phyloP scores from a whole-genome alignment of 768 basidiomycete species.

The Calocera cornea region DNA sequence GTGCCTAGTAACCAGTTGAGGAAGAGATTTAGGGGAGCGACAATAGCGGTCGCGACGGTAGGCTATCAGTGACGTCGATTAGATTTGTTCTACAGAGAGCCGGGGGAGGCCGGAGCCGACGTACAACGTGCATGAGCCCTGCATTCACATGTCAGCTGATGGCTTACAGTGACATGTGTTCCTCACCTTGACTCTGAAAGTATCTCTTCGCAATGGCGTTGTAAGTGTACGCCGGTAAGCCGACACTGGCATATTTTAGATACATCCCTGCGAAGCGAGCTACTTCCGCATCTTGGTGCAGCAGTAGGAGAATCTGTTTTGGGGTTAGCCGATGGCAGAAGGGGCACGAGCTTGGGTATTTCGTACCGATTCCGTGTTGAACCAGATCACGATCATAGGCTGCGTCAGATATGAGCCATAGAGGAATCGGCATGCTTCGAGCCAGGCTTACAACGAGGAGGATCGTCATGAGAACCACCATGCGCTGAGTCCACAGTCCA shows the following conservation, averaged over 20 bases:
- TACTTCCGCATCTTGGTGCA: slow-evolving; percentile 74
- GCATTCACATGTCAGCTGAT: neutral
- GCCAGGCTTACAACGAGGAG: slow-evolving; percentile 42
- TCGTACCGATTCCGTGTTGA: slow-evolving; percentile 53
- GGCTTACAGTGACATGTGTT: neutral
- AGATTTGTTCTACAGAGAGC: neutral
- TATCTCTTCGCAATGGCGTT: slow-evolving; percentile 36
- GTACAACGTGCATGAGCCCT: slow-evolving; percentile 17
- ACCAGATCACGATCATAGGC: slow-evolving; percentile 60
- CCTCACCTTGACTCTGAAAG: slow-evolving; percentile 13
- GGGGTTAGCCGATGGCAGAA: slow-evolving; percentile 18
- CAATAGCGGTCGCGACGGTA: slow-evolving; percentile 64
- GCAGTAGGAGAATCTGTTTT: slow-evolving; percentile 12
- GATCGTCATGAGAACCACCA: slow-evolving; percentile 54
- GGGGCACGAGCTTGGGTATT: slow-evolving; percentile 16
- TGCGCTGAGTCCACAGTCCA: slow-evolving; percentile 81
- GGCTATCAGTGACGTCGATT: slow-evolving; percentile 27
- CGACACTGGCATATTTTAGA: slow-evolving; percentile 59
- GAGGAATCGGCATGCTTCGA: slow-evolving; percentile 5
- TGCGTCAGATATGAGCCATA: slow-evolving; percentile 17
- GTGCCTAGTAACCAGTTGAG: slow-evolving; percentile 83
- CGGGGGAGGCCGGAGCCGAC: neutral
- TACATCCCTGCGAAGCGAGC: slow-evolving; percentile 64
- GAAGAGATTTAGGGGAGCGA: slow-evolving; percentile 74
- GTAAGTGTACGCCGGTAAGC: slow-evolving; percentile 61